Conservation (phyloP, 371 early-diverging fungal genomes). For the Mortierella sp. region DNA sequence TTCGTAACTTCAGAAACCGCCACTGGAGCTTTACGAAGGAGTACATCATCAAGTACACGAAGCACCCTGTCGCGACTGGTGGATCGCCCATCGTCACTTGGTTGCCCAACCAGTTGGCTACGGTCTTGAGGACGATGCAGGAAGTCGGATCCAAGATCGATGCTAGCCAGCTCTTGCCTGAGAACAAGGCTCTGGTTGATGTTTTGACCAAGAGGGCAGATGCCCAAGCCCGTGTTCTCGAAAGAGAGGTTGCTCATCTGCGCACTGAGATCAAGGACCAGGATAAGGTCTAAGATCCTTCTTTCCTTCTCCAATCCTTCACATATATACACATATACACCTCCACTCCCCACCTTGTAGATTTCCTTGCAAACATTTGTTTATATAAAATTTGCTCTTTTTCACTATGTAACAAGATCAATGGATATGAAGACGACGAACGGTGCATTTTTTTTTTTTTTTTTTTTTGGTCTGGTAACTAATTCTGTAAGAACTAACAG, state of each 20-base stretch:
- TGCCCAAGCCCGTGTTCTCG: conserved; percentile 69
- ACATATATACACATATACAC: conserved; percentile 1
- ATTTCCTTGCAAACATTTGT: neutral
- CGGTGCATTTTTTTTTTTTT: no score
- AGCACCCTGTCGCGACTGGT: conserved; percentile 79
- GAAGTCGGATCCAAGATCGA: conserved; percentile 61
- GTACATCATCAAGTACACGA: conserved; percentile 83
- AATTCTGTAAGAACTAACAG: no score
- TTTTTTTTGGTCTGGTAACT: no score
- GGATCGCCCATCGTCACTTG: conserved; percentile 63
- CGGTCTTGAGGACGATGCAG: conserved; percentile 70
- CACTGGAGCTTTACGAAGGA: conserved; percentile 92
- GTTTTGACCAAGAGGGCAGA: conserved; percentile 68
- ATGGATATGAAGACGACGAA: no score
- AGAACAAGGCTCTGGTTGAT: conserved; percentile 64
- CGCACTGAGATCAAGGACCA: conserved; percentile 56
- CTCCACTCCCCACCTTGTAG: neutral
- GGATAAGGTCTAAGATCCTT: conserved; percentile 38
- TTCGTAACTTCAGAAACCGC: conserved; percentile 85
- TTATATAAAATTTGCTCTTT: neutral
- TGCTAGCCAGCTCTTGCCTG: conserved; percentile 59
- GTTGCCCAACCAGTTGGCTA: conserved; percentile 81
- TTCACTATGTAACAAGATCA: neutral
- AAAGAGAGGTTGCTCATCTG: conserved; percentile 69
- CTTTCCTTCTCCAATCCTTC: neutral